Conservation (phyloP, 2,329 filamentous ascomycete species). For the Clonostachys byssicola region DNA sequence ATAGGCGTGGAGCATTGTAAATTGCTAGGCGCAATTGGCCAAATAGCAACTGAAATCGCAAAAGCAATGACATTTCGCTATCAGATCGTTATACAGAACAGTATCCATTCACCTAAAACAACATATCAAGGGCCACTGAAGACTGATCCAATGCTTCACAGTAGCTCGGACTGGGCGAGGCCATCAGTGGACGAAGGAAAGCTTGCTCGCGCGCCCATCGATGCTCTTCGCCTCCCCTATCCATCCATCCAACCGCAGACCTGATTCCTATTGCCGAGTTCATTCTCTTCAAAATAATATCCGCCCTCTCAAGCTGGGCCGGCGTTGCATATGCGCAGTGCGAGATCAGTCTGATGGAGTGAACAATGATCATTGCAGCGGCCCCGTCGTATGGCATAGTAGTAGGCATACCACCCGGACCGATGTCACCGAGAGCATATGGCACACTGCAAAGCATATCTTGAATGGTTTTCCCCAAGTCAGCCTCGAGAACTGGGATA, state of each 20-base stretch:
- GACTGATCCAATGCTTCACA: no score
- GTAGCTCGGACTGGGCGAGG: no score
- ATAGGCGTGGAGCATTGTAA: no score
- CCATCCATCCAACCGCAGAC: conserved; percentile 9
- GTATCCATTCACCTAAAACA: no score
- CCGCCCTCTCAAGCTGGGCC: conserved; percentile 12
- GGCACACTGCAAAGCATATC: conserved; percentile 22
- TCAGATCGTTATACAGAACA: no score
- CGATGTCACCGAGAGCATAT: conserved; percentile 21
- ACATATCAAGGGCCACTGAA: no score
- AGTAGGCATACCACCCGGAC: conserved; percentile 10
- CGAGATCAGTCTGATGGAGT: conserved; percentile 21
- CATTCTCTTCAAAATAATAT: conserved; percentile 14
- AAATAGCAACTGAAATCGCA: no score
- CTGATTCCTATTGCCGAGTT: conserved; percentile 20
- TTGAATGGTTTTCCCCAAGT: conserved; percentile 17
- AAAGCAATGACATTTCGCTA: no score
- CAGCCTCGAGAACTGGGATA: conserved; percentile 10
- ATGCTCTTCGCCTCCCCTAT: no score
- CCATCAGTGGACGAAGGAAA: no score
- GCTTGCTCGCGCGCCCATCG: no score
- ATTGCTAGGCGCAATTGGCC: no score
- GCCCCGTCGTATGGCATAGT: conserved; percentile 19
- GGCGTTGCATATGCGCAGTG: conserved; percentile 17
- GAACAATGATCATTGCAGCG: conserved; percentile 19